Base-by-base conservation (phyloP, 1,284 basidiomycete species). In the Puccinia sorghi region DNA sequence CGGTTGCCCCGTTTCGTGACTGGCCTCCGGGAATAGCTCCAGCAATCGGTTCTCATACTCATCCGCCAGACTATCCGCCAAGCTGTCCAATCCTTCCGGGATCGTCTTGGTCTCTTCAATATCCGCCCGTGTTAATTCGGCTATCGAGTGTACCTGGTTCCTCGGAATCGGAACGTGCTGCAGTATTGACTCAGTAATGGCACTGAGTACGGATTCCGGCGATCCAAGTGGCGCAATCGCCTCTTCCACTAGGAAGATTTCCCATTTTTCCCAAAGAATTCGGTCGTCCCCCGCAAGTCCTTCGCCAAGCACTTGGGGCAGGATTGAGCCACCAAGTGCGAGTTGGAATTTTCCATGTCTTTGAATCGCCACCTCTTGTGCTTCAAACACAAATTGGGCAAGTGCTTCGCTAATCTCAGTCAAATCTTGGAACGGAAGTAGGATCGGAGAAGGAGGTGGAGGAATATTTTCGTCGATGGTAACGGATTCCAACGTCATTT, bases 361-460 rank as follows among this genome's bases (percentile, higher is more conserved):
- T 63, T 71, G 75, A 32, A 78, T 43, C 25, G 75, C 75, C 54
- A 67, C 75, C 39, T 78, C 75, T 63, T 78, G 75, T 22, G 75
- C 75, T 63, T 78, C 75, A 63, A 61, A 78, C 17, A 78, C 57
- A 71, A 78, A 78, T 71, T 78, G 75, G 48, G 54, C 75, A 11
- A 78, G 27, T 48, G 66, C 75, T 59, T 78, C 75, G 59, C 66
- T 63, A 25, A 78, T 70, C 54, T 78, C 75, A 15, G 56, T 17
- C 64, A 69, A 13, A 63, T 78, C 75, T 39, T 63, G 39, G 63
- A 78, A 78, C 43, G 64, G 75, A 4, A 78, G 66, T 50, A 78
- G 43, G 22, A 78, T 78, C 11, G 75, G 75, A 7, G 67, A 56
- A 17, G 75, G 75, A 12, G 75, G 67, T 37, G 75, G 66, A 13